Conservation (phyloP, 192 early-diverging fungal species). For the Coemansia sp. region DNA sequence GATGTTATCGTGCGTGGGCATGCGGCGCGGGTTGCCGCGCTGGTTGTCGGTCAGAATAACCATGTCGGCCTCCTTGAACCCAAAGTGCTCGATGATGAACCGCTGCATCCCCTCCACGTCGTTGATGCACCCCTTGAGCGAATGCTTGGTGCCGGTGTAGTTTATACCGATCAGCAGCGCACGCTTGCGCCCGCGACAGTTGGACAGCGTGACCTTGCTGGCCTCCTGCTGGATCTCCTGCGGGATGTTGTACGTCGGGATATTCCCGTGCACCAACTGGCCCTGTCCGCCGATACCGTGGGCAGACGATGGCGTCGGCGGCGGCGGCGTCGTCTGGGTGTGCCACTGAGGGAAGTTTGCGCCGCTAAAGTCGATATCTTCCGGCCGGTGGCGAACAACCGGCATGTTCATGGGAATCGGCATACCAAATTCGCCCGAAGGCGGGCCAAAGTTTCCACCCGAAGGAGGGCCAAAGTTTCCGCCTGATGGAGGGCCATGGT, state of each 20-base stretch:
- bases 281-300: conserved; percentile 13
- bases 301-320: conserved; percentile 10
- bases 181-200: conserved; percentile 64
- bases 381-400: conserved; percentile 26
- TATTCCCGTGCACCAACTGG: conserved; percentile 37
- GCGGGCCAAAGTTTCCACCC: conserved; percentile 2
- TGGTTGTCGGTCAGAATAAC: conserved; percentile 79
- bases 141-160: conserved; percentile 64
- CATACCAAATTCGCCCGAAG: conserved; percentile 13
- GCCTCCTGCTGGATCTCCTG: conserved; percentile 51
- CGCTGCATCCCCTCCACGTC: conserved; percentile 77
- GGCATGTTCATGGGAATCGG: conserved; percentile 41
- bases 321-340: conserved; percentile 19
- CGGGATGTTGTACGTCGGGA: conserved; percentile 46
- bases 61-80: conserved; percentile 67
- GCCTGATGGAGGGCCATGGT: background rate
- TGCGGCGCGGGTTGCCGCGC: conserved; percentile 55
- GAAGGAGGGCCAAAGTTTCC: conserved; percentile 10
- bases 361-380: conserved; percentile 49
- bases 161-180: conserved; percentile 94
- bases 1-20: conserved; percentile 76
- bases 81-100: conserved; percentile 65
- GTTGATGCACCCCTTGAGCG: conserved; percentile 78
- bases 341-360: conserved; percentile 46
- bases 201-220: conserved; percentile 44